These are phyloP conservation scores for Fusarium sp. DNA, from an alignment of 2,329 filamentous ascomycete species.

Conservation along the genomic window DNA sequence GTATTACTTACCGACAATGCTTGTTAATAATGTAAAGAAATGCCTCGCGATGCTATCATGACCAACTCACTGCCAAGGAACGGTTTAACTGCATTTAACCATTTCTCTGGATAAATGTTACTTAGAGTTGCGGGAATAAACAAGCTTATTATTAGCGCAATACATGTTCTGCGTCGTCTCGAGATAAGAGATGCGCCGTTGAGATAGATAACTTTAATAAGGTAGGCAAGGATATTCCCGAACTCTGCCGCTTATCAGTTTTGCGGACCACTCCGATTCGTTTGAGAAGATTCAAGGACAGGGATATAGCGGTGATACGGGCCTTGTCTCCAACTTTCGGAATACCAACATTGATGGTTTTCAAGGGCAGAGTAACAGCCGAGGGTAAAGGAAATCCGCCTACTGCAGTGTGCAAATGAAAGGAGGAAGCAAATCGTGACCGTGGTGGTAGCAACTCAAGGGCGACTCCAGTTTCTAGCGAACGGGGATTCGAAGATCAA, in stretches of 20 bases:
- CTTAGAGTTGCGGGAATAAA: background rate
- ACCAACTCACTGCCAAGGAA: background rate
- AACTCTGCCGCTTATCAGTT: background rate
- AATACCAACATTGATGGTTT: background rate
- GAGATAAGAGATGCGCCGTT: background rate
- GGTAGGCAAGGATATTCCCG: background rate
- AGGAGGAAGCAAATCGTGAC: background rate
- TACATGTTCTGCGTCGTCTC: background rate
- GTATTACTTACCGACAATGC: background rate
- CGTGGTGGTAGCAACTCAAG: background rate
- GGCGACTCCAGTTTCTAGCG: background rate
- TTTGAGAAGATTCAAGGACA: fast-evolving
- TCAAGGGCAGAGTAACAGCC: background rate
- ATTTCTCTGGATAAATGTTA: background rate
- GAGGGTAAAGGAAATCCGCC: background rate
- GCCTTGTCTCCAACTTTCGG: background rate
- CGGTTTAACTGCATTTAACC: background rate
- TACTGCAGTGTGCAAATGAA: background rate
- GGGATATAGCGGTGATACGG: background rate
- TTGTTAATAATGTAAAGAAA: background rate
- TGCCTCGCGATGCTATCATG: background rate
- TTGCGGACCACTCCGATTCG: background rate
- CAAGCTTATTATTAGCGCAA: background rate
- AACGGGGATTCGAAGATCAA: background rate
- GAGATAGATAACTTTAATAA: background rate